phyloP scores from a whole-genome alignment of 1,284 basidiomycete genomes.

The Marasmius sp. region DNA sequence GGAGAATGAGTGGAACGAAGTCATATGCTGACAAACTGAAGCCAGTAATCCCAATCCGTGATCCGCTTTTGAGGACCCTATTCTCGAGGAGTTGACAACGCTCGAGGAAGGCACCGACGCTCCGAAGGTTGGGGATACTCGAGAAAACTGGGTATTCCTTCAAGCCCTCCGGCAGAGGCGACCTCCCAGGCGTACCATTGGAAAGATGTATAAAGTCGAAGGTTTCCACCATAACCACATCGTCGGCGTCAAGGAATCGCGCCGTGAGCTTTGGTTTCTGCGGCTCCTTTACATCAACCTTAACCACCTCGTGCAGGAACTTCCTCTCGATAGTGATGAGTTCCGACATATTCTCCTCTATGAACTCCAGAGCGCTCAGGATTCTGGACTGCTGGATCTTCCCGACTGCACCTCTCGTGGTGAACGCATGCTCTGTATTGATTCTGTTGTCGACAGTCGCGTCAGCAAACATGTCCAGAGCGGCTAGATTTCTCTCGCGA shows the following conservation, averaged over 20 bases:
- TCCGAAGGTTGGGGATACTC: neutral
- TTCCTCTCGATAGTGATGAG: neutral
- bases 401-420: constrained; percentile 2
- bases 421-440: neutral
- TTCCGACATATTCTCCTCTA: neutral
- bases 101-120: neutral
- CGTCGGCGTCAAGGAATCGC: neutral
- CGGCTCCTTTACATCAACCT: neutral
- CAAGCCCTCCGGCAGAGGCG: neutral
- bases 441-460: neutral
- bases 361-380: neutral
- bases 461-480: neutral
- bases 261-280: neutral
- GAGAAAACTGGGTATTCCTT: neutral
- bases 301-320: neutral
- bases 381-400: neutral
- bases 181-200: neutral
- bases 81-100: neutral
- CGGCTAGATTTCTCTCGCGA: neutral
- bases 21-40: neutral
- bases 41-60: neutral
- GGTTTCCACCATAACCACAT: neutral
- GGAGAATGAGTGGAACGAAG: neutral
- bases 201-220: neutral
- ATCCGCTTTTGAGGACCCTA: neutral